These are phyloP conservation scores for Lentinula edodes DNA, from an alignment of 768 basidiomycete species.

Conservation along the genomic window DNA sequence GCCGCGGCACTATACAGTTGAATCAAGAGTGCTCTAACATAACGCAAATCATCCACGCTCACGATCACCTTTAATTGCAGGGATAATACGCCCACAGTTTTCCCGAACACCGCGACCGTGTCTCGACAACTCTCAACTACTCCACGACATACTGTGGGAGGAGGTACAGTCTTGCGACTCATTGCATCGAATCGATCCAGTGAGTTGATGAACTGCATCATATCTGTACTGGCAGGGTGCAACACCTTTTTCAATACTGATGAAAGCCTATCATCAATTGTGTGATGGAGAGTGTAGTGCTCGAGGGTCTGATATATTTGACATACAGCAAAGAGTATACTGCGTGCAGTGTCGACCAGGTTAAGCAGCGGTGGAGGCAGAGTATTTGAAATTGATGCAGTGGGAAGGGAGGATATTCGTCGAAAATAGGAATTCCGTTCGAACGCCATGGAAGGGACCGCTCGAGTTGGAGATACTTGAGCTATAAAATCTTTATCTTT, in stretches of 20 bases:
- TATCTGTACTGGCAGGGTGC: slow-evolving; percentile 76
- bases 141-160: slow-evolving; percentile 64
- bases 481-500: slow-evolving; percentile 22
- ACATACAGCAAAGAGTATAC: slow-evolving; percentile 85
- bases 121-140: slow-evolving; percentile 84
- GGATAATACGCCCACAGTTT: slow-evolving; percentile 79
- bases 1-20: slow-evolving; percentile 87
- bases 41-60: slow-evolving; percentile 76
- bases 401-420: slow-evolving; percentile 75
- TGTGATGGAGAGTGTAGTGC: slow-evolving; percentile 73
- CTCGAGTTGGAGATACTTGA: slow-evolving; percentile 35
- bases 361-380: slow-evolving; percentile 65
- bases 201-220: slow-evolving; percentile 79
- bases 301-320: slow-evolving; percentile 88
- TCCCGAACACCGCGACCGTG: slow-evolving; percentile 76
- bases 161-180: slow-evolving; percentile 63
- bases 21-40: slow-evolving; percentile 78
- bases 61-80: slow-evolving; percentile 78
- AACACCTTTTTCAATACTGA: slow-evolving; percentile 79
- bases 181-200: slow-evolving; percentile 88
- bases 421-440: slow-evolving; percentile 93
- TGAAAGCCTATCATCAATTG: slow-evolving; percentile 77
- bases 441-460: slow-evolving; percentile 58
- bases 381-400: slow-evolving; percentile 51
- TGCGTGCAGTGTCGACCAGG: slow-evolving; percentile 85